Evolutionary conservation across 2,329 filamentous ascomycete species (phyloP).

Genomic region (Botrytis fabae): DNA sequence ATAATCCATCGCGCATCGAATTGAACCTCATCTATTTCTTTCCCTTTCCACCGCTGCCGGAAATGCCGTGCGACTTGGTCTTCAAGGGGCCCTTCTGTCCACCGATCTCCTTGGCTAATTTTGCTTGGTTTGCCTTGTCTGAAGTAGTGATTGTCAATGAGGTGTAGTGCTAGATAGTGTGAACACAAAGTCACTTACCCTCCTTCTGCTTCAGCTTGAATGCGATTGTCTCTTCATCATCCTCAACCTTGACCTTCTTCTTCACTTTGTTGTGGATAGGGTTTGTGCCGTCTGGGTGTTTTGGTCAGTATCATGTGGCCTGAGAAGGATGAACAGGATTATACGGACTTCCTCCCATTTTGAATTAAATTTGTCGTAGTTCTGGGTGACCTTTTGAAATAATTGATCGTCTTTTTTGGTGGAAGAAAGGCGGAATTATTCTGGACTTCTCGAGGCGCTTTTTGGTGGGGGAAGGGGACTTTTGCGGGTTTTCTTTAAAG

Average conservation of each 20-base stretch:
- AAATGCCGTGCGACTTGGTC: slow-evolving; percentile 83
- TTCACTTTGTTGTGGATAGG: slow-evolving; percentile 69
- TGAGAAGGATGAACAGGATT: neutral
- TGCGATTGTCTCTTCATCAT: slow-evolving; percentile 85
- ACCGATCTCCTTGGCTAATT: slow-evolving; percentile 67
- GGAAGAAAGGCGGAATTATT: slow-evolving; percentile 18
- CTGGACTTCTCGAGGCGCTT: slow-evolving; percentile 14
- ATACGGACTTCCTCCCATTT: slow-evolving; percentile 57
- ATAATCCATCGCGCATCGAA: slow-evolving; percentile 5
- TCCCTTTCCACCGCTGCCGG: slow-evolving; percentile 94
- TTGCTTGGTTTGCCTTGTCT: slow-evolving; percentile 73
- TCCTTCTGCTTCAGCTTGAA: slow-evolving; percentile 81
- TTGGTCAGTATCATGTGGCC: slow-evolving; percentile 42
- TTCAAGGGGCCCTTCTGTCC: slow-evolving; percentile 76
- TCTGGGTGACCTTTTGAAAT: slow-evolving; percentile 4
- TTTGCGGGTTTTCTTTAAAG: slow-evolving; percentile 18
- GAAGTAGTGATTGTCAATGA: neutral
- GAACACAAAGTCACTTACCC: slow-evolving; percentile 55
- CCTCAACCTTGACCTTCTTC: slow-evolving; percentile 72
- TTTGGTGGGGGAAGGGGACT: slow-evolving; percentile 15
- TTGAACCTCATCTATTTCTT: slow-evolving; percentile 15
- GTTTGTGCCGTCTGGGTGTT: slow-evolving; percentile 15
- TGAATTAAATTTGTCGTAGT: slow-evolving; percentile 40
- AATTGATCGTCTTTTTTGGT: neutral
- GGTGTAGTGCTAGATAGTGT: slow-evolving; percentile 44